Evolutionary conservation across 2,329 filamentous ascomycete species (phyloP).

Genomic region (Didymella sp.): DNA sequence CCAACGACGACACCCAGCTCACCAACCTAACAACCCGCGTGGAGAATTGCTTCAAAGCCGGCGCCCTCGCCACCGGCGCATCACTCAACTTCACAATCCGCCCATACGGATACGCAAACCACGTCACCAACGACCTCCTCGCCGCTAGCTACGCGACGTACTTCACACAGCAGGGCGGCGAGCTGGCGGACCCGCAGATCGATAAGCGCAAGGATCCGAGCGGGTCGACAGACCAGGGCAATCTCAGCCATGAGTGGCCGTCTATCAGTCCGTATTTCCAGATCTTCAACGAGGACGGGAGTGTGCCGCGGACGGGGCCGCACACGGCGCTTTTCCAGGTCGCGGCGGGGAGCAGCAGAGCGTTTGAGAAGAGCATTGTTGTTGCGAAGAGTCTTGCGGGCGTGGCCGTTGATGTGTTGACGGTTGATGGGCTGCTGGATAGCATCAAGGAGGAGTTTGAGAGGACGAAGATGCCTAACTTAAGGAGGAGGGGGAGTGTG

Average conservation of each 20-base stretch:
- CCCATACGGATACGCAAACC: conserved; percentile 21
- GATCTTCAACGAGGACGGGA: conserved; percentile 24
- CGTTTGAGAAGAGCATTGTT: conserved; percentile 25
- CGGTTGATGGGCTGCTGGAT: conserved; percentile 21
- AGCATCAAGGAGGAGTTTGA: conserved; percentile 22
- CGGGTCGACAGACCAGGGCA: conserved; percentile 27
- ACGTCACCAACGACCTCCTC: conserved; percentile 22
- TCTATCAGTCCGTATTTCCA: conserved; percentile 26
- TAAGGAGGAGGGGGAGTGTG: conserved; percentile 1
- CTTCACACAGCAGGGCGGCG: conserved; percentile 11
- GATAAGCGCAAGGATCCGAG: conserved; percentile 16
- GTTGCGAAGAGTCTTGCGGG: conserved; percentile 24
- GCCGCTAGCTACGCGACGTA: conserved; percentile 13
- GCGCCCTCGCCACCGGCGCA: conserved; percentile 20
- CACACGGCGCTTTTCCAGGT: conserved; percentile 25
- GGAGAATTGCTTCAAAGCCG: conserved; percentile 23
- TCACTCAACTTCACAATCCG: conserved; percentile 21
- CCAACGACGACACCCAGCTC: conserved; percentile 19
- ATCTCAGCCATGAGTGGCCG: conserved; percentile 26
- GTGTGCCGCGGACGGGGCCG: conserved; percentile 18
- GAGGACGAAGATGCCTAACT: not conserved
- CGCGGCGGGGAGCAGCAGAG: conserved; percentile 18
- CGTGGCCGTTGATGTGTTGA: conserved; percentile 22
- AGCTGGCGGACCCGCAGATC: not conserved
- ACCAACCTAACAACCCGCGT: conserved; percentile 16